Percentiles rank a stretch among this genome's conserved stretches.
Evolutionary conservation across 768 basidiomycete genomes (phyloP).

Genomic region (Artomyces pyxidatus): DNA sequence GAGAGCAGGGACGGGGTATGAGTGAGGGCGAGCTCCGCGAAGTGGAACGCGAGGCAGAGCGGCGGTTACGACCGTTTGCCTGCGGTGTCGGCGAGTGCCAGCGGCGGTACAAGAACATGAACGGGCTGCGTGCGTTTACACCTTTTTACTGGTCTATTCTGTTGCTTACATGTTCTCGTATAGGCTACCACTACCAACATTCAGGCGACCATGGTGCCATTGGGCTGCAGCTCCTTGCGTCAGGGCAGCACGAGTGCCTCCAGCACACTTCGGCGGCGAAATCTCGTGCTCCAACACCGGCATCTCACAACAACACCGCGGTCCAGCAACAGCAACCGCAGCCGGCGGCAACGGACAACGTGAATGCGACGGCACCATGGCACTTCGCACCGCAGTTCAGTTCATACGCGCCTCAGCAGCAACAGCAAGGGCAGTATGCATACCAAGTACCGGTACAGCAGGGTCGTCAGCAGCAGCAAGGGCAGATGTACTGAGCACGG

Average conservation of each 20-base stretch:
- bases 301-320: constrained; percentile 1
- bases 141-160: not conserved
- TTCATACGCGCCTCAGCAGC: constrained; percentile 9
- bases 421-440: not conserved
- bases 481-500: not conserved
- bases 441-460: no score
- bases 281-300: constrained; percentile 11
- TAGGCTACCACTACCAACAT: constrained; percentile 90
- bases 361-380: constrained; percentile 2
- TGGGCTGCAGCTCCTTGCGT: constrained; percentile 77
- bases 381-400: constrained; percentile 6
- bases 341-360: no score
- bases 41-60: constrained; percentile 80
- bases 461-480: not conserved
- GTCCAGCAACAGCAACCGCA: constrained; percentile 6
- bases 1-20: constrained; percentile 33
- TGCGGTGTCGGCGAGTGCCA: constrained; percentile 84
- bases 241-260: constrained; percentile 56
- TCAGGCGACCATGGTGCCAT: constrained; percentile 91
- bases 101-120: constrained; percentile 97
- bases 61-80: constrained; percentile 74
- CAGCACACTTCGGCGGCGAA: constrained; percentile 20
- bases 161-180: constrained; percentile 4
- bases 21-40: constrained; percentile 57
- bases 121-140: constrained; percentile 57